These are phyloP conservation scores for Apiospora aurea DNA, from an alignment of 2,329 filamentous ascomycete genomes.

Conservation along the genomic window DNA sequence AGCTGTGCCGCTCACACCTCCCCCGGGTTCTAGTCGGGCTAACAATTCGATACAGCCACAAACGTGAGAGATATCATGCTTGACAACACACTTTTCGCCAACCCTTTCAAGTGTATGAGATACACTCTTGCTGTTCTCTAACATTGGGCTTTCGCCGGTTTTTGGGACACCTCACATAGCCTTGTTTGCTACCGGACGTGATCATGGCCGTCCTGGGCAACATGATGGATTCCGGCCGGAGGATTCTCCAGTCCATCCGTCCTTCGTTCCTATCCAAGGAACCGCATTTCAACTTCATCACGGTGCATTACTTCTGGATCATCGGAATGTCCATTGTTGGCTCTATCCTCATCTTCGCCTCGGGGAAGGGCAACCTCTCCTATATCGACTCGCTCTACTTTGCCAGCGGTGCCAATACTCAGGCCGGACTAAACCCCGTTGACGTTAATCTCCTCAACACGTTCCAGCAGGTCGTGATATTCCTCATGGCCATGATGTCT, in stretches of 20 bases:
- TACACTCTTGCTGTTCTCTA: constrained; percentile 20
- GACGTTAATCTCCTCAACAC: constrained; percentile 72
- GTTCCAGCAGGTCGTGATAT: constrained; percentile 78
- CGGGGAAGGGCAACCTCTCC: constrained; percentile 61
- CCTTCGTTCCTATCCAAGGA: constrained; percentile 65
- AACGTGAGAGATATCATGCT: constrained; percentile 28
- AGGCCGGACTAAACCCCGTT: constrained; percentile 89
- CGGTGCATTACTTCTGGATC: constrained; percentile 84
- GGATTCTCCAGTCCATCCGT: constrained; percentile 57
- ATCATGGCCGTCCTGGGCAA: constrained; percentile 39
- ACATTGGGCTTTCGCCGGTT: constrained; percentile 15
- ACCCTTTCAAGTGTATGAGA: constrained; percentile 4
- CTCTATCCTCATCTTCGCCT: constrained; percentile 78
- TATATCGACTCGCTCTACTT: constrained; percentile 94
- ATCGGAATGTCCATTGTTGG: constrained; percentile 74
- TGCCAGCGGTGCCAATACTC: constrained; percentile 83
- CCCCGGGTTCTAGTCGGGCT: neutral
- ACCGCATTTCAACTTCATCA: constrained; percentile 82
- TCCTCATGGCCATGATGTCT: constrained; percentile 73
- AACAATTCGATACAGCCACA: constrained; percentile 24
- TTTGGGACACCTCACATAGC: neutral
- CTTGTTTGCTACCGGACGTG: neutral
- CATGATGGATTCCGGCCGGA: constrained; percentile 45
- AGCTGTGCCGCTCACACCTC: constrained; percentile 17
- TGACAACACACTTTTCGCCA: constrained; percentile 20